Percentiles rank a stretch among this genome's conserved stretches.
Evolutionary conservation across 2,329 filamentous ascomycete species (phyloP).

Genomic region (Mollisia scopiformis): DNA sequence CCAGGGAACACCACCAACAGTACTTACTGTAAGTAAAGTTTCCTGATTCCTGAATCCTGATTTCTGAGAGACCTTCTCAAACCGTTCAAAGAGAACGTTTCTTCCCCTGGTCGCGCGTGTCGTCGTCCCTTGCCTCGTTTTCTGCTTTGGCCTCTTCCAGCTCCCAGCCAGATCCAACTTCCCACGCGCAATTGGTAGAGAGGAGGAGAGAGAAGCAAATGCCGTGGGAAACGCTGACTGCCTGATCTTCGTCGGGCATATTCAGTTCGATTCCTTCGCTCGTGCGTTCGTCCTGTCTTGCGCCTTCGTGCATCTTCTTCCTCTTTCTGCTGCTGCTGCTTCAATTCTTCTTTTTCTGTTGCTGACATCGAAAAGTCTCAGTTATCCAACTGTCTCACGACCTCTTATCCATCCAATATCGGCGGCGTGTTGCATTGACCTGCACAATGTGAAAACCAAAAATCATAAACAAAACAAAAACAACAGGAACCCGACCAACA

Average conservation of each 20-base stretch:
- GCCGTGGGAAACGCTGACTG: conserved; percentile 18
- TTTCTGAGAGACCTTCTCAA: neutral
- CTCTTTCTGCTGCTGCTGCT: too few species aligned
- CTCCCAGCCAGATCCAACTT: neutral
- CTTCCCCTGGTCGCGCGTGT: neutral
- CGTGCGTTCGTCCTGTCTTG: neutral
- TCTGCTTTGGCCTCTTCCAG: neutral
- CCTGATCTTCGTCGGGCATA: conserved; percentile 8
- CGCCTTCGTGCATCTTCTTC: neutral
- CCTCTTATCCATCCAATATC: neutral
- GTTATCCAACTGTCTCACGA: neutral
- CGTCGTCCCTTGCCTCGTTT: neutral
- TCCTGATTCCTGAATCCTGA: too few species aligned
- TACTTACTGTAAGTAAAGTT: too few species aligned
- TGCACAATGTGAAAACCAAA: conserved; percentile 16
- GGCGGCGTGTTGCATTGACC: neutral
- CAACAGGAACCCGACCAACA: neutral
- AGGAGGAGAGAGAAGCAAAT: neutral
- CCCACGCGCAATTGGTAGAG: neutral
- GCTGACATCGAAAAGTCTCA: conserved; percentile 9
- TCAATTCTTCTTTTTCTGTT: neutral
- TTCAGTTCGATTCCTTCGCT: neutral
- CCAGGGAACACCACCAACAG: neutral
- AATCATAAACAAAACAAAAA: too few species aligned
- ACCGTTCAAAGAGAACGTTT: neutral